Conservation (phyloP, 495 filamentous ascomycete species). For the Hypoxylon rickii region DNA sequence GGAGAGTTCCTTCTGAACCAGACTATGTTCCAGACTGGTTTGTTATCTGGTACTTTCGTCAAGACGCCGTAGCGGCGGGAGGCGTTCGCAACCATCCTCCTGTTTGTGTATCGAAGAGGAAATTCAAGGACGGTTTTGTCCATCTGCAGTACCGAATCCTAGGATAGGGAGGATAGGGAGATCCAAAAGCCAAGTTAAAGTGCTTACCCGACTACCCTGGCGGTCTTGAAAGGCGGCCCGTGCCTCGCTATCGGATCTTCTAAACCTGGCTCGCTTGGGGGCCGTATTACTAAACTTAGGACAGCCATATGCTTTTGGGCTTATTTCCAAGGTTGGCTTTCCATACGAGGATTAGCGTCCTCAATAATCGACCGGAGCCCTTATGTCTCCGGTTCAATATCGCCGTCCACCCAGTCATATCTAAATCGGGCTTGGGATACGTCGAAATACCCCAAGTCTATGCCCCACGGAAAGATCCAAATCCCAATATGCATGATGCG, state of each 20-base stretch:
- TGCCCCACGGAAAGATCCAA: conserved; percentile 3
- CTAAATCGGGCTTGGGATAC: conserved; percentile 14
- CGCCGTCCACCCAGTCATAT: conserved; percentile 19
- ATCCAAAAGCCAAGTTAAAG: conserved; percentile 20
- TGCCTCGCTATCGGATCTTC: conserved; percentile 20
- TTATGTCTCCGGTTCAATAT: conserved; percentile 18
- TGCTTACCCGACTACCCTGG: conserved; percentile 17
- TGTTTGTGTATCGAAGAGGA: not conserved
- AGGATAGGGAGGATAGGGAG: too few relatives aligned
- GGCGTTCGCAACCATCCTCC: too few relatives aligned
- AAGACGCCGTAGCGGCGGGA: too few relatives aligned
- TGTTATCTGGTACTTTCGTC: too few relatives aligned
- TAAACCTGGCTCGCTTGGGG: conserved; percentile 1
- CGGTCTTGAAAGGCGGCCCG: conserved; percentile 21
- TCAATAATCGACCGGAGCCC: conserved; percentile 4
- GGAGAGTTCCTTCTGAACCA: too few relatives aligned
- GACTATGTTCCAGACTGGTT: too few relatives aligned
- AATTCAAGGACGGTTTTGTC: not conserved
- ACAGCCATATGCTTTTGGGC: conserved; percentile 5
- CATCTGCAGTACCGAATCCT: not conserved
- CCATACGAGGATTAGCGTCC: not conserved
- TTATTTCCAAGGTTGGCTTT: conserved; percentile 3
- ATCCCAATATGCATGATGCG: not conserved
- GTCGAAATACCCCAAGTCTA: conserved; percentile 6
- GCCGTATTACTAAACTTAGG: conserved; percentile 12